Conservation (phyloP, 805 yeast genomes). For the Yarrowia sp. region DNA sequence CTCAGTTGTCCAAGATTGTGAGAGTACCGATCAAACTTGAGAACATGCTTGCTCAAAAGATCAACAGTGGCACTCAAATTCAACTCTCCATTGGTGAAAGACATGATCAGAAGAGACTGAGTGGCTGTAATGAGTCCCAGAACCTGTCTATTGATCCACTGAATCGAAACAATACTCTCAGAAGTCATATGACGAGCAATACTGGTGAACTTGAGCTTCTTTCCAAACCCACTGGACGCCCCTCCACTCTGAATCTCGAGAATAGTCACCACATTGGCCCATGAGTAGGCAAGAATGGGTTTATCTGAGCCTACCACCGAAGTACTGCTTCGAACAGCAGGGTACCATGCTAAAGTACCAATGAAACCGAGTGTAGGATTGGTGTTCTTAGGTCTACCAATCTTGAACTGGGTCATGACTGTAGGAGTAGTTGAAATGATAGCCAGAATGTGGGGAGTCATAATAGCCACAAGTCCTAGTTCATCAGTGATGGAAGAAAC, state of each 20-base stretch:
- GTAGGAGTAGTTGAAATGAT: conserved; percentile 64
- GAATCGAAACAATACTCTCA: conserved; percentile 61
- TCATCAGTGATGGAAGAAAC: conserved; percentile 61
- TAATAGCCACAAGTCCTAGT: conserved; percentile 65
- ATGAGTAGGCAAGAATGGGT: conserved; percentile 65
- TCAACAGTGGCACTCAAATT: conserved; percentile 56
- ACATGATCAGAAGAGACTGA: conserved; percentile 55
- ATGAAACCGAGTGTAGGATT: conserved; percentile 48
- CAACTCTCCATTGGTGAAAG: conserved; percentile 55
- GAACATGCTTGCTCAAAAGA: conserved; percentile 53
- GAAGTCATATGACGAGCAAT: conserved; percentile 55
- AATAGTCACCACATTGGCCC: conserved; percentile 67
- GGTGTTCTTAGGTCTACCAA: conserved; percentile 56
- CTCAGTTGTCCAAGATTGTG: conserved; percentile 41
- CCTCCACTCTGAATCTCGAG: conserved; percentile 55
- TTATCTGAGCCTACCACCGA: conserved; percentile 5
- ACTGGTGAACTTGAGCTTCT: conserved; percentile 51
- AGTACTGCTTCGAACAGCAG: conserved; percentile 51
- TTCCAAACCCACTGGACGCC: conserved; percentile 41
- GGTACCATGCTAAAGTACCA: conserved; percentile 70
- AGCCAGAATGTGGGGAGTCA: conserved; percentile 59
- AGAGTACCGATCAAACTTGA: conserved; percentile 49
- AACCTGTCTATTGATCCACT: conserved; percentile 57
- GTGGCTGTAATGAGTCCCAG: conserved; percentile 56
- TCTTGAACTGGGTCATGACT: conserved; percentile 60